Evolutionary conservation across 2,329 filamentous ascomycete species (phyloP).

Genomic region (Rhexocercosporidium sp.): DNA sequence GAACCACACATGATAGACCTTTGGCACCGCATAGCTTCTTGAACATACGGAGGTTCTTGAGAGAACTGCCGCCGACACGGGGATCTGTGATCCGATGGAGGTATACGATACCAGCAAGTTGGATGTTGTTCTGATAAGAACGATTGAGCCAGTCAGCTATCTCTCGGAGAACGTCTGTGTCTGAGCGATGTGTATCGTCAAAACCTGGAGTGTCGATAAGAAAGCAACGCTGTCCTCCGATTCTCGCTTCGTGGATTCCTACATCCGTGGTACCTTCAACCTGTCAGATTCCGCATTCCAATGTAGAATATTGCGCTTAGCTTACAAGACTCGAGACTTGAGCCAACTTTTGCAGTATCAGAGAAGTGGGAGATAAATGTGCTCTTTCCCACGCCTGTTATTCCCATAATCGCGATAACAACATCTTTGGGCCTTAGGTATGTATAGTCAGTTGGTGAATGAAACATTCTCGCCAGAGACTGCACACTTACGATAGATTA

Average conservation of each 20-base stretch:
- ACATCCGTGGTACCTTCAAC: background rate
- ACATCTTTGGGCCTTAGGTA: background rate
- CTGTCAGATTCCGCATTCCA: background rate
- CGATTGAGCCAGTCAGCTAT: constrained; percentile 36
- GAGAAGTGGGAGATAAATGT: background rate
- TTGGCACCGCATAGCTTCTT: constrained; percentile 41
- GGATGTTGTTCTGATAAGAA: constrained; percentile 35
- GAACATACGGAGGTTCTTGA: constrained; percentile 47
- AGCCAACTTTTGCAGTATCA: background rate
- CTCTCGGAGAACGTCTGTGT: constrained; percentile 41
- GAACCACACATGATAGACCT: background rate
- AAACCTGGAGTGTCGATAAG: constrained; percentile 50
- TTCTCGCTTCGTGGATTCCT: background rate
- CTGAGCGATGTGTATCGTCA: constrained; percentile 44
- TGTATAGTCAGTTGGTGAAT: background rate
- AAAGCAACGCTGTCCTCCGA: background rate
- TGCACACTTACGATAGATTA: too few species aligned
- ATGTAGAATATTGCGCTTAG: too few species aligned
- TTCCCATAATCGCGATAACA: background rate
- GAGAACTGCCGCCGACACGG: constrained; percentile 42
- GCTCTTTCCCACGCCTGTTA: background rate
- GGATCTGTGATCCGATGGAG: constrained; percentile 46
- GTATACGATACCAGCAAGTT: constrained; percentile 42
- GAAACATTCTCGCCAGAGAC: too few species aligned
- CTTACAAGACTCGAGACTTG: background rate